Base-by-base conservation (phyloP, 495 filamentous ascomycete species). In the Aspergillus indologenus region DNA sequence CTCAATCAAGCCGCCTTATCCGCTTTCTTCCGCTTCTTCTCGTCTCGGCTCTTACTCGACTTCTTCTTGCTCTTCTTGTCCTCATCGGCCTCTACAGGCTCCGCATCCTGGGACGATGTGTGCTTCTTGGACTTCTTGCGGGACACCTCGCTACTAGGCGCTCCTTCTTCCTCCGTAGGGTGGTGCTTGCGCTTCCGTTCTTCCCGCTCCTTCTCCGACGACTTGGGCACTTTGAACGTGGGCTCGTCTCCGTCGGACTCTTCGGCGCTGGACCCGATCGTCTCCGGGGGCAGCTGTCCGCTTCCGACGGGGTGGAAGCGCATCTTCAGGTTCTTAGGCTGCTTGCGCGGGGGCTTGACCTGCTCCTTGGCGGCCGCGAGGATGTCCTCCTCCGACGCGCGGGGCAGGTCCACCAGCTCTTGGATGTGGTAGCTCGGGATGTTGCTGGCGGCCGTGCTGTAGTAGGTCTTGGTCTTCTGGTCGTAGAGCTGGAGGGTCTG, bases 281-380 rank as follows among this genome's bases (percentile, higher is more conserved):
- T 81, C 56, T 79, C 80, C 3, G 77, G 69, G 0, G 76, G 67
- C 1, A 64, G 71, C 52, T 66, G 59, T 17, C 74, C 70, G 63
- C 81, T 82, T 26, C 82, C 82, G 12, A 81, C 75, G 11, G 83
- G 85, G 20, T 72, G 70, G 62, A 79, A 86, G 21, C 83, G 80
- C 84, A 87, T 87, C 53, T 77, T 81, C 56, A 87, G 54, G 43
- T 83, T 77, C 60, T 81, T 82, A 19, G 82, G 82, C 57, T 87
- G 85, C 31, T 73, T 77, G 20, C 73, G 69, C n/a, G 67, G 75
- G 19, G 68, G 77, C 53, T 76, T 77, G 47, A 77, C 69, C n/a
- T 65, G 53, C 31, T 71, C 69, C 20, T 72, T 72, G 19, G 77
- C 64, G 6, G 73, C 71, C 53, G 65, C 71, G 31, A 76, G 61